phyloP scores from a whole-genome alignment of 148 eudicot species.

The Fagopyrum homotropicum region DNA sequence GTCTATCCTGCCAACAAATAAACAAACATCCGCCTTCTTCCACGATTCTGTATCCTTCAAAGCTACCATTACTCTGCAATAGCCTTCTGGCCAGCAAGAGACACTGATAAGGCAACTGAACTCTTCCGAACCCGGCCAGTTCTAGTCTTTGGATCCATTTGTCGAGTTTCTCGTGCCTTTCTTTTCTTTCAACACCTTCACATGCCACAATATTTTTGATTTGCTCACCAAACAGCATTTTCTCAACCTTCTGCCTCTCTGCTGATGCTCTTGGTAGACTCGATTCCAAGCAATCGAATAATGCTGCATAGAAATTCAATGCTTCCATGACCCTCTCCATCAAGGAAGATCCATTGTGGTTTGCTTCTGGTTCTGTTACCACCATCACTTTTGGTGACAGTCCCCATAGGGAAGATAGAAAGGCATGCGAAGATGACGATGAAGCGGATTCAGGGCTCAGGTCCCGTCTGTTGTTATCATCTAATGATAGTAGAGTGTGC shows the following conservation, averaged over 20 bases:
- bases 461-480: conserved; percentile 26
- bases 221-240: conserved; percentile 61
- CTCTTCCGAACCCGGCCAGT: conserved; percentile 44
- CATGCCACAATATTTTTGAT: conserved; percentile 66
- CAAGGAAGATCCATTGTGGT: conserved; percentile 42
- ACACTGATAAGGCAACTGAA: conserved; percentile 42
- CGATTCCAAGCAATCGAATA: conserved; percentile 64
- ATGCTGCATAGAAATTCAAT: conserved; percentile 54
- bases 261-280: conserved; percentile 31
- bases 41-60: conserved; percentile 39
- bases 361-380: conserved; percentile 70
- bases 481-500: conserved; percentile 51
- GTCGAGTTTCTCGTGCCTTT: conserved; percentile 69
- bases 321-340: conserved; percentile 60
- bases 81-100: conserved; percentile 39
- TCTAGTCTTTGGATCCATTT: conserved; percentile 59
- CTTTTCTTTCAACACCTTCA: conserved; percentile 58
- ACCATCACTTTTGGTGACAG: conserved; percentile 68
- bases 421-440: conserved; percentile 27
- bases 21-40: conserved; percentile 45
- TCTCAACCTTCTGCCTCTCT: conserved; percentile 63
- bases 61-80: conserved; percentile 45
- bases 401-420: conserved; percentile 38
- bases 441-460: conserved; percentile 40
- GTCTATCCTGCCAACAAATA: conserved; percentile 59